These are phyloP conservation scores for Macaranga tanarius DNA, from an alignment of 441 rosid genomes.

Conservation along the genomic window DNA sequence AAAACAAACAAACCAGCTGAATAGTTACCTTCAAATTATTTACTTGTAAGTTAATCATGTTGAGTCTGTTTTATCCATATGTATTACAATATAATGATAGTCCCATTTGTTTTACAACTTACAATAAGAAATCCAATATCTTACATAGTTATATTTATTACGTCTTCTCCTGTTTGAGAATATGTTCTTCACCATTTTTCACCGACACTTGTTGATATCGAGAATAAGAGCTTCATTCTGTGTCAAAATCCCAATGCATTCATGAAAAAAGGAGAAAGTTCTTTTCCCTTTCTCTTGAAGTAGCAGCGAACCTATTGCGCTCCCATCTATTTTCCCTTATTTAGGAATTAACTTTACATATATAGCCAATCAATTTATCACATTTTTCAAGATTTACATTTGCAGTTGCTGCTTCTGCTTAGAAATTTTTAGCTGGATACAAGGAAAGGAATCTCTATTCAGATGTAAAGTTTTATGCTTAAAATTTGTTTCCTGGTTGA, in stretches of 20 bases:
- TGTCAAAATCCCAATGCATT: neutral
- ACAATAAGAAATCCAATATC: neutral
- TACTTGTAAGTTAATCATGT: slow-evolving; percentile 16
- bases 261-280: no score
- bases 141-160: no score
- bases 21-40: slow-evolving; percentile 10
- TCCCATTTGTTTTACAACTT: neutral
- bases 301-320: neutral
- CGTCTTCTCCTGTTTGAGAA: neutral
- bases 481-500: no score
- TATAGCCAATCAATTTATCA: no score
- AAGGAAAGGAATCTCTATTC: no score
- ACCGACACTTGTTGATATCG: neutral
- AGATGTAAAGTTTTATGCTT: no score
- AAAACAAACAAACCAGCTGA: slow-evolving; percentile 38
- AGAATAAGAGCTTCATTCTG: neutral
- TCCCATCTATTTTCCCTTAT: neutral
- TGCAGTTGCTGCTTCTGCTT: no score
- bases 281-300: neutral
- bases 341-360: neutral
- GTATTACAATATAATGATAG: neutral
- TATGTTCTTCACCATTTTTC: neutral
- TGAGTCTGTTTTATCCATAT: neutral
- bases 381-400: no score
- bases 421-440: no score